phyloP scores from a whole-genome alignment of 441 rosid genomes.

The Geranium incanum region DNA sequence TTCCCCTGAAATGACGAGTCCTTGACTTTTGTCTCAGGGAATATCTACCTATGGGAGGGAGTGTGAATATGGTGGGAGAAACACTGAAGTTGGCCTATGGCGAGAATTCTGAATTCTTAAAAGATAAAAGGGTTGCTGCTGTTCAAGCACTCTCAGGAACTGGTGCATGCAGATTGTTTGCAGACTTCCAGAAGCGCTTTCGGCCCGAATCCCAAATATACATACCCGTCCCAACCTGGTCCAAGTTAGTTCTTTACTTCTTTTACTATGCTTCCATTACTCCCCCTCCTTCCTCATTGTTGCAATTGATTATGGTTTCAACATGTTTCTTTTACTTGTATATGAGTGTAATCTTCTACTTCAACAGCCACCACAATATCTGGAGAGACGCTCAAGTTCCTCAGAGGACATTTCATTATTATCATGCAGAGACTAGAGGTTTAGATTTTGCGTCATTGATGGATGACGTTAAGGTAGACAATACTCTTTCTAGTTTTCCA shows the following conservation, averaged over 20 bases:
- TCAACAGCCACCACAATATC: constrained; percentile 86
- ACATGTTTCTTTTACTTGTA: background rate
- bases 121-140: constrained; percentile 82
- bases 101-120: constrained; percentile 62
- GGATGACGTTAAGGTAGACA: constrained; percentile 74
- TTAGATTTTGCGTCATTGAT: constrained; percentile 73
- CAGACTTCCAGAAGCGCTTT: constrained; percentile 88
- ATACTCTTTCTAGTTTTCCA: constrained; percentile 16
- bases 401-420: constrained; percentile 74
- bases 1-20: background rate
- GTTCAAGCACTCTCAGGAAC: constrained; percentile 89
- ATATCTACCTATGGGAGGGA: constrained; percentile 99
- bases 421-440: constrained; percentile 76
- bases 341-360: constrained; percentile 11
- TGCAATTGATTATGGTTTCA: constrained; percentile 4
- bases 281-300: background rate
- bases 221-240: constrained; percentile 91
- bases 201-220: constrained; percentile 76
- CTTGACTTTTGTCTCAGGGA: constrained; percentile 45
- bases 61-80: constrained; percentile 79
- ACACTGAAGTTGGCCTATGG: constrained; percentile 91
- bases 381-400: constrained; percentile 95
- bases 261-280: background rate
- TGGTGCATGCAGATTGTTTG: constrained; percentile 90
- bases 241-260: constrained; percentile 56